Evolutionary conservation across 257 asterid species (phyloP).

Genomic region (Plantago ovata): DNA sequence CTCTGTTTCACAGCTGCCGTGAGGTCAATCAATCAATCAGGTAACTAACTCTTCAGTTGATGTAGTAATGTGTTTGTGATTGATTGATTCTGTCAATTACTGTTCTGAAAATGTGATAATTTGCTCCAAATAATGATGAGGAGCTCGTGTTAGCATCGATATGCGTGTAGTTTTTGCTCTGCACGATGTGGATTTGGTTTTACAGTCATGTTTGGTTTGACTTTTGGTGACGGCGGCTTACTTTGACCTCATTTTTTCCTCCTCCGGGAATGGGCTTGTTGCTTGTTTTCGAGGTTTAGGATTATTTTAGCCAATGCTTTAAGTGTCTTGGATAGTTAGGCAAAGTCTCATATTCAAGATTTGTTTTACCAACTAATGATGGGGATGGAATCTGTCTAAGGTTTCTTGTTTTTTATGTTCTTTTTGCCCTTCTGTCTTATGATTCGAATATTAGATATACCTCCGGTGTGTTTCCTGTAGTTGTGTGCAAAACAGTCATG

Average conservation of each 20-base stretch:
- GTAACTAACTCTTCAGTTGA: constrained; percentile 21
- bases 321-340: no score
- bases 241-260: constrained; percentile 4
- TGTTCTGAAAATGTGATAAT: no score
- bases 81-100: background rate
- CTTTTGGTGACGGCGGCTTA: constrained; percentile 9
- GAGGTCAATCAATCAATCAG: constrained; percentile 20
- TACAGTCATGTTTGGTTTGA: constrained; percentile 15
- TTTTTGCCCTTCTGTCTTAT: no score
- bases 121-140: background rate
- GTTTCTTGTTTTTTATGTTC: no score
- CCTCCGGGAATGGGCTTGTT: background rate
- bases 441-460: no score
- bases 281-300: constrained; percentile 6
- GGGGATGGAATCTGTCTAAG: no score
- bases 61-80: constrained; percentile 4
- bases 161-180: constrained; percentile 4
- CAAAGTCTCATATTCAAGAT: background rate
- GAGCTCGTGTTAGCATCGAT: background rate
- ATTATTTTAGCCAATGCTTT: background rate
- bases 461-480: no score
- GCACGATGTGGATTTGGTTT: constrained; percentile 20
- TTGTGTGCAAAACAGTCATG: no score
- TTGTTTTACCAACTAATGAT: background rate
- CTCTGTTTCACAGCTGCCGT: constrained; percentile 20